These are phyloP conservation scores for Priceomyces medius DNA, from an alignment of 805 yeast species.

Conservation along the genomic window DNA sequence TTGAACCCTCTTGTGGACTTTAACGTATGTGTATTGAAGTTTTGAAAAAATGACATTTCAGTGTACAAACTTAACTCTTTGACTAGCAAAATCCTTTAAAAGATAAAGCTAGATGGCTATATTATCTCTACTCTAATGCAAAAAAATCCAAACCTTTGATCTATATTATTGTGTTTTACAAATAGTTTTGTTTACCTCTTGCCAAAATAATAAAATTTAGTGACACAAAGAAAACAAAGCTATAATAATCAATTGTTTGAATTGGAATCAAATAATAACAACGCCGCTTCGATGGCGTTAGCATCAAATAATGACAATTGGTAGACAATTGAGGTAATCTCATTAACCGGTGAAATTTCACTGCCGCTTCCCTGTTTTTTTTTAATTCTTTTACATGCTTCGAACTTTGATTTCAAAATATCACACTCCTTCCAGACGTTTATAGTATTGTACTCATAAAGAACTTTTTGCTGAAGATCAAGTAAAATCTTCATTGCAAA, in stretches of 20 bases:
- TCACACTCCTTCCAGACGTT: slow-evolving; percentile 9
- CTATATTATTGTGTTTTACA: slow-evolving; percentile 2
- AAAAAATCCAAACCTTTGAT: neutral
- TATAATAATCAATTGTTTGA: neutral
- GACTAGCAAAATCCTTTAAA: neutral
- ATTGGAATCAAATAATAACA: neutral
- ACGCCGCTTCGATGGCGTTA: neutral
- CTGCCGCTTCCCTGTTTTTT: neutral
- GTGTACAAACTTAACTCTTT: neutral
- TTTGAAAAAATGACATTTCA: slow-evolving; percentile 41
- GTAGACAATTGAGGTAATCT: slow-evolving; percentile 5
- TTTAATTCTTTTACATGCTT: slow-evolving; percentile 5
- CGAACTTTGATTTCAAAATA: neutral
- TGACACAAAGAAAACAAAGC: neutral
- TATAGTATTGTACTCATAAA: slow-evolving; percentile 7
- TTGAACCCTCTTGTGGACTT: slow-evolving; percentile 45
- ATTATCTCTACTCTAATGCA: neutral
- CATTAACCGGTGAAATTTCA: neutral
- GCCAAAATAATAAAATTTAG: slow-evolving; percentile 1
- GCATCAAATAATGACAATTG: slow-evolving; percentile 3
- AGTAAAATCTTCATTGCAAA: slow-evolving; percentile 1
- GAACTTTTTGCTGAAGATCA: slow-evolving; percentile 5
- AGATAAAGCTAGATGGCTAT: neutral
- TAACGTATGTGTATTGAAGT: slow-evolving; percentile 44
- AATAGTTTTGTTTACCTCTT: slow-evolving; percentile 7